Evolutionary conservation across 139 green algal genomes (phyloP).

Genomic region (Coelastrella sp.): DNA sequence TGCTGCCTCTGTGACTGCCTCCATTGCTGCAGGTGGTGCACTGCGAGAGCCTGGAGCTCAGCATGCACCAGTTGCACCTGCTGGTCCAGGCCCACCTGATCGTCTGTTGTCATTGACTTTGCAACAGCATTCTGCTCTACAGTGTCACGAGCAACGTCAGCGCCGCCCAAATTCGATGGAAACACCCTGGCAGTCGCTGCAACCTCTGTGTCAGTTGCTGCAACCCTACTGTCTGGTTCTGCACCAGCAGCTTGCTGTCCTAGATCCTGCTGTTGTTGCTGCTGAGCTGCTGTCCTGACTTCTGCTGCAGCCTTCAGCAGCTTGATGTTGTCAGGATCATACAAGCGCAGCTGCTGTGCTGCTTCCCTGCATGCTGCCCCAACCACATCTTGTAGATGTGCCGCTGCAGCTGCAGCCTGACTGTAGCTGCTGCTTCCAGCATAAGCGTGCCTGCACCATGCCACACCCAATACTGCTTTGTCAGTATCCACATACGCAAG

Average conservation of each 20-base stretch:
- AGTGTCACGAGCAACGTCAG: no score
- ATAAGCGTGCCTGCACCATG: not conserved
- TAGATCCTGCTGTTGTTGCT: not conserved
- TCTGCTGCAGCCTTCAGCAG: constrained; percentile 15
- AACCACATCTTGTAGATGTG: constrained; percentile 5
- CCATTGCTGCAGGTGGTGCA: not conserved
- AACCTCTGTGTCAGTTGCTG: not conserved
- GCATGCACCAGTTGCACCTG: not conserved
- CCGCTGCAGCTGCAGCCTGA: constrained; percentile 21
- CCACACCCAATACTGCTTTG: not conserved
- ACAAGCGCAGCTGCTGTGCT: constrained; percentile 9
- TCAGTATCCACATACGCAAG: not conserved
- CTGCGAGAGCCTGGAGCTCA: not conserved
- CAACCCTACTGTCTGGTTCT: not conserved
- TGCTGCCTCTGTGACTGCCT: not conserved
- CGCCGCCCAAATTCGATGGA: no score
- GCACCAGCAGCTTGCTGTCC: not conserved
- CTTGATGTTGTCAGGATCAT: not conserved
- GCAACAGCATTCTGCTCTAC: no score
- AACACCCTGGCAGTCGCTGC: not conserved
- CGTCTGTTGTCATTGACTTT: no score
- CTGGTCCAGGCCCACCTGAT: not conserved
- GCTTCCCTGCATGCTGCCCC: not conserved
- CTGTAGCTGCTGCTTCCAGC: constrained; percentile 5
- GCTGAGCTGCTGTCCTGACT: not conserved